Evolutionary conservation across 331 rosid genomes (phyloP), one percentile per base, ranked within the genome.

Genomic region (Prunus yedoensis): DNA sequence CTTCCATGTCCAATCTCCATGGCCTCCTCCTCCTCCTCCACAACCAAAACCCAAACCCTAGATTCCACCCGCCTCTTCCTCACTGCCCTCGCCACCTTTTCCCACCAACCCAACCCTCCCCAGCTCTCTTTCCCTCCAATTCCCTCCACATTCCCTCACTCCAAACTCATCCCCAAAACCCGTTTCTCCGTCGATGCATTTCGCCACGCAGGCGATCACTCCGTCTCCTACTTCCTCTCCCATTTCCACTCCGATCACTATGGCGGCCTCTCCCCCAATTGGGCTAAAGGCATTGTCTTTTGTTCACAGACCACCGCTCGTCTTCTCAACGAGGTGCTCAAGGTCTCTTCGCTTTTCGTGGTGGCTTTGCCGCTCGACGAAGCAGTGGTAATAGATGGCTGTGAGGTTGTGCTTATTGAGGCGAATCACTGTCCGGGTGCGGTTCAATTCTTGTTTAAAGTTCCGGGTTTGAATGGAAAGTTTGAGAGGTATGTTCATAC

Each of bases 231-330:
- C 89, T 93, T 93, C 85, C 97, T 93, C 66, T 88, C 98, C 75
- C 97, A 93, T 71, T 93, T 91, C 85, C 98, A 93, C 87, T 91
- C 94, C 65, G 98, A 93, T 45, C 98, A 91, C 88, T 93, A 93
- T 81, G 4, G 82, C 47, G 94, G 96, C 53, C 97, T 94, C 83
- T 57, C 88, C 78, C 43, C 88, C 69, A 68, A 63, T 65, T 94
- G 98, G 98, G 85, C 85, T 51, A 82, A 61, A 76, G 98, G 98
- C 65, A 28, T 94, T 54, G 74, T 94, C 69, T 94, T 75, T 74
- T 94, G 94, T 86, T 94, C 98, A 52, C 23, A 80, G 57, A 70
- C 66, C 67, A 91, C 97, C 41, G 85, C 96, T 8, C 70, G 68
- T 12, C 97, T 94, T 63, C 86, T 91, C 73, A 43, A 47, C 8